Evolutionary conservation across 2,329 filamentous ascomycete species (phyloP).

Genomic region (Colletotrichum lupini): DNA sequence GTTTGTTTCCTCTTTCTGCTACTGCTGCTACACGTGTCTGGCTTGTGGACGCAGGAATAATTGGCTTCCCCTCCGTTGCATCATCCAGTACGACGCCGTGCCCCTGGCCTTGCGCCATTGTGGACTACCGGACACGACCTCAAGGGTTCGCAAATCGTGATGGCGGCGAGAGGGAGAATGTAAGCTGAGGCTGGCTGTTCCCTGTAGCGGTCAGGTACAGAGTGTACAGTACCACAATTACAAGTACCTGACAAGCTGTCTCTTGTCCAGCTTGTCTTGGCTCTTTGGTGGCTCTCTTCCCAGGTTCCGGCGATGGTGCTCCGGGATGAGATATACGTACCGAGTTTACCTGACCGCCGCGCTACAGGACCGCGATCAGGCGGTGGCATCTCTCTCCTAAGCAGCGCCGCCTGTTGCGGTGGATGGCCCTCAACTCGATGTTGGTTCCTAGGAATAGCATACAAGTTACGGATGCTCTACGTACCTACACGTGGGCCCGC

Average conservation of each 20-base stretch:
- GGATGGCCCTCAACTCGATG: neutral
- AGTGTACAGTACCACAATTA: neutral
- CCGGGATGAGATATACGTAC: neutral
- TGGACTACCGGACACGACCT: conserved; percentile 23
- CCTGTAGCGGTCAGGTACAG: conserved; percentile 19
- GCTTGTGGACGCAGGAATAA: neutral
- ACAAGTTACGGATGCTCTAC: neutral
- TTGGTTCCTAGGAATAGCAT: neutral
- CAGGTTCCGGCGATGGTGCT: neutral
- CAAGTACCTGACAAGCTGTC: neutral
- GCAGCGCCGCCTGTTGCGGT: neutral
- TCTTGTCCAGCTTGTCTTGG: neutral
- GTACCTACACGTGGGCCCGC: conserved; percentile 4
- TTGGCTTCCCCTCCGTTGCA: conserved; percentile 8
- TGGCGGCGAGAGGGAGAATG: conserved; percentile 7
- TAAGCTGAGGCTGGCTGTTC: conserved; percentile 17
- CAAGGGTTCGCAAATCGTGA: conserved; percentile 13
- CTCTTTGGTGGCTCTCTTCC: neutral
- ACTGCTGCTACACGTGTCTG: neutral
- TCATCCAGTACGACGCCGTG: conserved; percentile 29
- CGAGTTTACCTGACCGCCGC: conserved; percentile 19
- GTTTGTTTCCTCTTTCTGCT: conserved; percentile 6
- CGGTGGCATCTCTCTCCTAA: neutral
- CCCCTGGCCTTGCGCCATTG: conserved; percentile 31
- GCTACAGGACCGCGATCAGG: conserved; percentile 6